Base-by-base conservation (phyloP, 2,329 filamentous ascomycete genomes). In the Daldinia eschscholtzii region DNA sequence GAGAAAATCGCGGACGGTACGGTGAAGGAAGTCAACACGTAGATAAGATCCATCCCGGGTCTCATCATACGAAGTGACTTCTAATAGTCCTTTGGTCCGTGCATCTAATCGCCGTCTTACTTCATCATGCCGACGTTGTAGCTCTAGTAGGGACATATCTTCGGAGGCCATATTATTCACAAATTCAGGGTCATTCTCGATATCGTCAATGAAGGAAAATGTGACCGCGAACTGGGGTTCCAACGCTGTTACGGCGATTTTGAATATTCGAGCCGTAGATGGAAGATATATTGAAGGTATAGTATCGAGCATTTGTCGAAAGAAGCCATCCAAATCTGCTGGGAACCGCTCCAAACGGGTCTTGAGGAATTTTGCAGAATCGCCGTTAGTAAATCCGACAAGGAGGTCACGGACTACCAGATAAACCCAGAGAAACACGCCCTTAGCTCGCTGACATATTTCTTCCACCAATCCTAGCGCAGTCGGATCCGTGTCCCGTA, bases 361-460 rank as follows among this genome's bases (percentile, higher is more conserved):
- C 3, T 33, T 28, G 1, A 73, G 41, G 23, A 71, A 65, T 13
- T 28, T 4, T 0, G 71, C n/a, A 13, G 26, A 65, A 15, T 70
- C 66, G 1, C 67, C 72, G 6, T 67, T 65, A 1, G 61, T 57
- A 2, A 74, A 9, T 9, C 68, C 72, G 6, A 66, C 59, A 37
- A 72, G 58, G 9, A 74, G 15, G 6, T 57, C 46, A 26, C 57
- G 52, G 52, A 72, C 60, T 33, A 75, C 65, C 15, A 73, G 58
- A 1, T 68, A 60, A 37, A 74, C 73, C 73, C 73, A 75, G 26
- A 75, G 57, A 52, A 75, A 75, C 1, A 75, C 72, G 5, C 73
- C 73, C 4, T 69, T 64, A 0, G 73, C 68, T 56, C 61, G 61
- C 2, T 46, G 2, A 2, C 62, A 33, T 7, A 75, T 67, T 18